Evolutionary conservation across 1,284 basidiomycete species (phyloP).

Genomic region (Ganoderma sinense): DNA sequence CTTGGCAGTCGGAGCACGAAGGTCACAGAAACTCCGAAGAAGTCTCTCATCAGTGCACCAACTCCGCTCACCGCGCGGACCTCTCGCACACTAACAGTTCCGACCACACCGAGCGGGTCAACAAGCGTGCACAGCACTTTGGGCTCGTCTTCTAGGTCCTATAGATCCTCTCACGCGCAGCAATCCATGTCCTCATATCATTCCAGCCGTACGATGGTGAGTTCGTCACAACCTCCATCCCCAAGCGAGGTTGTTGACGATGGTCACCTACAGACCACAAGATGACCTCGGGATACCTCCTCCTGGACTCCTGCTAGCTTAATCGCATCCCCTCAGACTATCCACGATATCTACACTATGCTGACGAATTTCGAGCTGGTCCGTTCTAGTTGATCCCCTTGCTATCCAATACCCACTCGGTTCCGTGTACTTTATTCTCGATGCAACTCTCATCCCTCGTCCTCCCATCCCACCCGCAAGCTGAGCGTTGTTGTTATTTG

Average conservation of each 20-base stretch:
- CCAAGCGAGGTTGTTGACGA: conserved; percentile 1
- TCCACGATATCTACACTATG: conserved; percentile 35
- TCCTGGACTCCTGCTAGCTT: conserved; percentile 33
- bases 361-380: conserved; percentile 40
- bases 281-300: conserved; percentile 34
- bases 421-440: conserved; percentile 38
- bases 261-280: conserved; percentile 30
- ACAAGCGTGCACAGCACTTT: conserved; percentile 42
- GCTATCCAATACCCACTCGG: conserved; percentile 38
- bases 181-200: conserved; percentile 49
- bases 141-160: conserved; percentile 47
- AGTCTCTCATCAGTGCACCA: conserved; percentile 85
- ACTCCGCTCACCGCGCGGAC: conserved; percentile 82
- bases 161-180: conserved; percentile 47
- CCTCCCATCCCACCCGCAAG: conserved; percentile 26
- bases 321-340: conserved; percentile 32
- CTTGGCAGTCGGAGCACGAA: conserved; percentile 53
- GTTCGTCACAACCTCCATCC: conserved; percentile 6
- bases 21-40: conserved; percentile 80
- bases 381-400: conserved; percentile 37
- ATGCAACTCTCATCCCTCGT: conserved; percentile 34
- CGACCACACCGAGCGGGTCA: conserved; percentile 65
- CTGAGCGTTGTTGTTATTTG: conserved; percentile 34
- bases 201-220: conserved; percentile 51
- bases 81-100: conserved; percentile 60